Evolutionary conservation across 495 filamentous ascomycete species (phyloP), one percentile per base, ranked within the genome.

Genomic region (Copromyces sp.): DNA sequence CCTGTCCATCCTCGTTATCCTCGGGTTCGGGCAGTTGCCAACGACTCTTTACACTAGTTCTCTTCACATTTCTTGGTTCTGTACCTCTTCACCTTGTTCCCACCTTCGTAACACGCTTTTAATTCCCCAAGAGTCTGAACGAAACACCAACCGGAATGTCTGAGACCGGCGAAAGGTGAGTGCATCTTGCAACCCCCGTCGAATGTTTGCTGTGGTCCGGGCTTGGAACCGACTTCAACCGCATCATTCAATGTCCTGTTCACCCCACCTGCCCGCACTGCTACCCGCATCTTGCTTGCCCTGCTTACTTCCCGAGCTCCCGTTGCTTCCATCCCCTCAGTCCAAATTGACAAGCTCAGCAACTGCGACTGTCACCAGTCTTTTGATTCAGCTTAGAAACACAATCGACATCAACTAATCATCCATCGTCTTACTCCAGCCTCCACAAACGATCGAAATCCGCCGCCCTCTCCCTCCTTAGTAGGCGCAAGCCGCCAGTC

Each of bases 371-470:
- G 6, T 11, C 29, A 11, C 29, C 12, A 61, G 12, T 32, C 24
- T 32, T 6, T 9, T 65, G 29, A 61, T 32, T 20, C 11, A 61
- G 24, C 24, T 61, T 35, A 53, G 9, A 20, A 47, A 9, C 24
- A 17, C 38, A 12, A 61, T n/a, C 68, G 41, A n/a, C 42, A 9
- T 68, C 29, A 20, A 70, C 73, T 79, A 69, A 78, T 73, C 39
- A 5, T 9, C 24, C 24, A 24, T 16, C 16, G 2, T 72, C 41
- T 14, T 39, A 4, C 29, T 47, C 2, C 72, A 86, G 83, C 73
- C 77, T 77, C 53, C 86, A 89, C 75, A 86, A 83, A 78, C 84
- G 86, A 73, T 83, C 83, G 61, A 88, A 86, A 75, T 87, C 86
- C 29, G 80, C 84, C 11, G 82, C 83, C 39, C 78, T 87, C 32